Percentiles rank a stretch among this genome's conserved stretches.
Conservation (phyloP, 768 basidiomycete species). For the Collybia sordida region DNA sequence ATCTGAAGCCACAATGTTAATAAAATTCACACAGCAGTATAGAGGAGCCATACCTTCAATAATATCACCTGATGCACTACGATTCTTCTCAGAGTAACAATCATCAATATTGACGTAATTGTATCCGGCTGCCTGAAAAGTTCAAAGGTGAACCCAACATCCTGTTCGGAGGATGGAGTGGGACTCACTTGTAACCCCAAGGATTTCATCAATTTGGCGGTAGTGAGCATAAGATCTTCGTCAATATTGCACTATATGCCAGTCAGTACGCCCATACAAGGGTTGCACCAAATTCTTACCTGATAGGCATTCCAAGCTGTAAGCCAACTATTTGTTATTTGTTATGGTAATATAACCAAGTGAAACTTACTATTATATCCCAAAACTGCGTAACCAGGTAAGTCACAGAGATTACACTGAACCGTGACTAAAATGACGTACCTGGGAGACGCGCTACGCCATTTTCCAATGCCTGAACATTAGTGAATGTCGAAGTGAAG, state of each 20-base stretch:
- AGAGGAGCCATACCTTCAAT: conserved; percentile 40
- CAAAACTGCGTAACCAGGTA: conserved; percentile 36
- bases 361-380: conserved; percentile 61
- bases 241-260: conserved; percentile 54
- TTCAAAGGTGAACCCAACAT: background rate
- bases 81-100: conserved; percentile 59
- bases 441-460: conserved; percentile 37
- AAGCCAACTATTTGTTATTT: background rate
- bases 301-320: conserved; percentile 73
- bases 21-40: background rate
- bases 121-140: conserved; percentile 53
- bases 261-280: background rate
- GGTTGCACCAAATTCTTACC: conserved; percentile 29
- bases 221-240: conserved; percentile 48
- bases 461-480: conserved; percentile 21
- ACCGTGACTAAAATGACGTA: conserved; percentile 15
- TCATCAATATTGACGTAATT: conserved; percentile 64
- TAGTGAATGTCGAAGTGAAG: conserved; percentile 7
- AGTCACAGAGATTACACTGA: background rate
- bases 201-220: conserved; percentile 50
- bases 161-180: background rate
- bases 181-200: conserved; percentile 50
- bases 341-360: background rate
- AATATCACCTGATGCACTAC: conserved; percentile 49
- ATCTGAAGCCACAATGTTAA: conserved; percentile 29